Evolutionary conservation across 371 early-diverging fungal species (phyloP), one percentile per base, ranked within the genome.

Genomic region (Rhizomucor miehei): DNA sequence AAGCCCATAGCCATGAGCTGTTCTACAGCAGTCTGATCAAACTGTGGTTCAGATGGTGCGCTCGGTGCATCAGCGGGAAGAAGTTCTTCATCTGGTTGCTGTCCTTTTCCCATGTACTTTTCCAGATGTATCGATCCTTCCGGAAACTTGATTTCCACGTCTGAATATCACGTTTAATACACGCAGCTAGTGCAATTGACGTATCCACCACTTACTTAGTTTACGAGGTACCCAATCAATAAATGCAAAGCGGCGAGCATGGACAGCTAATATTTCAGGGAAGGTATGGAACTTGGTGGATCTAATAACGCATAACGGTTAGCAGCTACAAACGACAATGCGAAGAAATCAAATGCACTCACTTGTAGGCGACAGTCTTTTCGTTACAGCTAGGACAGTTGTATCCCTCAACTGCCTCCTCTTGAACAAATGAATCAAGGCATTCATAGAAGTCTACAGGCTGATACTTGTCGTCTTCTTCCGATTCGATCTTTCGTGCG

Each of bases 1-100:
- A 98, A 94, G 3, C 98, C 98, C 94, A 96, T 94, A 21, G 75
- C 70, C 69, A 89, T 69, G 35, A 98, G 67, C 57, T 92, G 89
- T 10, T 80, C 81, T 36, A 97, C 62, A 10, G 80, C 86, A 1
- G 20, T 66, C 51, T 77, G 75, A 65, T 96, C 86, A 12, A 92
- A 72, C 0, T 52, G 45, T 0, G 85, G 85, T 51, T 66, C 86
- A 56, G 58, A 59, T 50, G 51, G 39, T 11, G 59, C 16, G 10
- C 63, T 45, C 13, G 71, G 44, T 14, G 64, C 67, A 51, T 85
- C 87, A 37, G 90, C 89, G 0, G 92, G 91, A 14, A 97, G 76
- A 1, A 69, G 46, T 47, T 81, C 86, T 59, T 94, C 95, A n/a
- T 66, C 80, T 0, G 77, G 69, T 51, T 87, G 89, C 24, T 75